A percentile compares a stretch with the other conserved stretches of the same genome.
Conservation (phyloP, 805 yeast species). For the Candida broadrunensis region DNA sequence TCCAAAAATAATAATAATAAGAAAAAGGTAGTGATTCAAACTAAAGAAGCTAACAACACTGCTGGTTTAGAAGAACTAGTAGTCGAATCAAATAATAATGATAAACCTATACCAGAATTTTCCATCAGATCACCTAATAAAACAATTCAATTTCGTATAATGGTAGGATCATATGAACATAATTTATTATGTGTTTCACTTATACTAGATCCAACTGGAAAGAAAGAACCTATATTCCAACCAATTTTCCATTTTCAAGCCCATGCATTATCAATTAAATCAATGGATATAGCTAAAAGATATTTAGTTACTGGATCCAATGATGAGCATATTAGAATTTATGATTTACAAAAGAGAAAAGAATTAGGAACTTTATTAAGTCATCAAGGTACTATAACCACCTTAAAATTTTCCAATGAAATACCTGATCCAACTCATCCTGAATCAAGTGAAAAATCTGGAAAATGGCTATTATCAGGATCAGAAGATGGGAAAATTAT, state of each 20-base stretch:
- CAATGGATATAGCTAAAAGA: constrained; percentile 77
- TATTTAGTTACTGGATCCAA: constrained; percentile 91
- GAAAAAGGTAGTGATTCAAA: too few relatives aligned
- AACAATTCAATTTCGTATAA: constrained; percentile 59
- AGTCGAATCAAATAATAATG: too few relatives aligned
- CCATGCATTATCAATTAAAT: constrained; percentile 82
- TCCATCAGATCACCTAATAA: background rate
- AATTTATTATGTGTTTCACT: constrained; percentile 80
- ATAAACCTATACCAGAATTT: too few relatives aligned
- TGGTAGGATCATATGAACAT: constrained; percentile 96
- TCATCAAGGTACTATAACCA: constrained; percentile 86
- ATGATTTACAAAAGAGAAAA: constrained; percentile 89
- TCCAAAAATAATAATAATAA: too few relatives aligned
- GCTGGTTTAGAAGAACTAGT: too few relatives aligned
- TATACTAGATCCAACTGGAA: constrained; percentile 43
- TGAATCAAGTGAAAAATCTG: constrained; percentile 38
- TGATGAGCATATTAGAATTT: constrained; percentile 92
- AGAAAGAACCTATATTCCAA: constrained; percentile 65
- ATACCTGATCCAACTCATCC: constrained; percentile 15
- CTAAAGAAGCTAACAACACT: too few relatives aligned
- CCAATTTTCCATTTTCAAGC: constrained; percentile 97
- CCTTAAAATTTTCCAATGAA: constrained; percentile 66
- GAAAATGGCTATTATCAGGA: constrained; percentile 88
- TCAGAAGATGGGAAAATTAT: constrained; percentile 88
- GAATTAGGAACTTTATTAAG: constrained; percentile 88